Percentiles rank a stretch among this genome's conserved stretches.
Conservation (phyloP, 306 rosid species). For the Cajanus cajan region DNA sequence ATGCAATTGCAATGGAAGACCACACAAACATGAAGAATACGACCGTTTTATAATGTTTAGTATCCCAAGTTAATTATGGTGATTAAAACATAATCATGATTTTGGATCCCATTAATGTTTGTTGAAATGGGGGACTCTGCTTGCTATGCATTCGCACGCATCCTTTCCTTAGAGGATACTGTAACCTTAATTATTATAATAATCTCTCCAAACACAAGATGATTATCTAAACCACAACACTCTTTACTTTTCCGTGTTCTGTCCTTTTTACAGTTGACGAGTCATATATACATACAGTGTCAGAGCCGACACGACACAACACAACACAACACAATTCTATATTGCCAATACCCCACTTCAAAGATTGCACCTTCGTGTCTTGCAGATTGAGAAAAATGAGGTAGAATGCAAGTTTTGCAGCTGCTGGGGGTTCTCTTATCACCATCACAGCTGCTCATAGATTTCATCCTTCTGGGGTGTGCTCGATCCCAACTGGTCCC, state of each 20-base stretch:
- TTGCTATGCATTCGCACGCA: constrained; percentile 40
- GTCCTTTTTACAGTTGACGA: constrained; percentile 49
- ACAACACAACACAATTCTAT: constrained; percentile 32
- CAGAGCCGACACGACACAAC: constrained; percentile 42
- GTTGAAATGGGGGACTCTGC: constrained; percentile 37
- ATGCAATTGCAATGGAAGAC: constrained; percentile 23
- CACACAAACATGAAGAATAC: constrained; percentile 29
- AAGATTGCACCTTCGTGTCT: constrained; percentile 18
- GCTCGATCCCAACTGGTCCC: constrained; percentile 42
- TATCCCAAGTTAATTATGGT: background rate
- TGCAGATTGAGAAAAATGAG: constrained; percentile 49
- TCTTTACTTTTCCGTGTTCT: constrained; percentile 26
- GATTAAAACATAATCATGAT: constrained; percentile 33
- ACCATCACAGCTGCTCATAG: constrained; percentile 37
- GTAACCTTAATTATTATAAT: constrained; percentile 16
- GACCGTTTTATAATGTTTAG: constrained; percentile 30
- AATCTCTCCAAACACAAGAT: constrained; percentile 4
- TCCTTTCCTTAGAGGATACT: constrained; percentile 37
- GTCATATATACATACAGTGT: constrained; percentile 35
- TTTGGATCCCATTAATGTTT: constrained; percentile 26
- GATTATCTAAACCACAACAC: constrained; percentile 10
- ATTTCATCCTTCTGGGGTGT: constrained; percentile 35
- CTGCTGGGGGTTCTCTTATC: constrained; percentile 24
- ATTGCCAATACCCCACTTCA: constrained; percentile 42
- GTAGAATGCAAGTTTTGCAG: constrained; percentile 43